A percentile compares a stretch with the other conserved stretches of the same genome.
phyloP scores from a whole-genome alignment of 2,329 filamentous ascomycete genomes.

The Fusarium secorum region DNA sequence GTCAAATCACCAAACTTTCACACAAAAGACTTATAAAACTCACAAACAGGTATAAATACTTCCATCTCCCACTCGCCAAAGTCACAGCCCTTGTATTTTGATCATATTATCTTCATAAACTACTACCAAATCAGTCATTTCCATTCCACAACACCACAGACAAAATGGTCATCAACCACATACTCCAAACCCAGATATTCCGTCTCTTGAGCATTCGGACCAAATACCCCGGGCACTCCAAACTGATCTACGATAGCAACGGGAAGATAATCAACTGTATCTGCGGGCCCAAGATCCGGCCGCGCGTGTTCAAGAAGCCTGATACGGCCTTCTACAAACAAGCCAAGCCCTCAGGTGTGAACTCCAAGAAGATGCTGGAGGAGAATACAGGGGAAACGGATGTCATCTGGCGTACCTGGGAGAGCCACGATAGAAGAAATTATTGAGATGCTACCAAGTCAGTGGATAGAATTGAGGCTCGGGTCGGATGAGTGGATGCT shows the following conservation, averaged over 20 bases:
- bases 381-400: neutral
- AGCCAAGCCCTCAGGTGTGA: too few relatives aligned
- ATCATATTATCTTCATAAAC: neutral
- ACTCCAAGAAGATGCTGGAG: neutral
- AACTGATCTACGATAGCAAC: neutral
- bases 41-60: neutral
- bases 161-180: neutral
- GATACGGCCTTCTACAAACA: neutral
- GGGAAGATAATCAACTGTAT: neutral
- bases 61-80: accelerated
- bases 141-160: neutral
- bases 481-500: too few relatives aligned
- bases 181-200: neutral
- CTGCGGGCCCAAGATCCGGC: neutral
- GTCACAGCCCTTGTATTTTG: accelerated
- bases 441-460: neutral
- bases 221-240: neutral
- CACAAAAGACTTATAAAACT: accelerated
- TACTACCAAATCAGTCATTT: too few relatives aligned
- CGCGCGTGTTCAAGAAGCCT: neutral
- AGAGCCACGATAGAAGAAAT: accelerated
- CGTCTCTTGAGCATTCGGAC: neutral
- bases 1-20: neutral
- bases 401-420: neutral
- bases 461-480: too few relatives aligned